These are phyloP conservation scores for Meyerozyma elateridarum DNA, from an alignment of 1,139 yeast genomes.

Conservation along the genomic window DNA sequence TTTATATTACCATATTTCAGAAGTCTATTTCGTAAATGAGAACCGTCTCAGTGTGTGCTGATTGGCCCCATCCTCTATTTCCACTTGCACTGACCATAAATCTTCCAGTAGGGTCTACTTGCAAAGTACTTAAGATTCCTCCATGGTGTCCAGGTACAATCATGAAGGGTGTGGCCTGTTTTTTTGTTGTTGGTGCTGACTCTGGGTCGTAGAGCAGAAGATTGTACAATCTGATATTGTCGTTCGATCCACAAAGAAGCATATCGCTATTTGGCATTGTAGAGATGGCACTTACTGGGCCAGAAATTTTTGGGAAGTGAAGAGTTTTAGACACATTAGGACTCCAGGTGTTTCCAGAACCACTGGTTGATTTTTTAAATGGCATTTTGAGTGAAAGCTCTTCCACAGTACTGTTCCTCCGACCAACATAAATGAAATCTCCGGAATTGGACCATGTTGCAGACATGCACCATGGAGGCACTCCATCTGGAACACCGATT, in stretches of 20 bases:
- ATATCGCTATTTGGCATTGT: slow-evolving; percentile 81
- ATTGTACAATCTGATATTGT: slow-evolving; percentile 83
- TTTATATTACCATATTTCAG: slow-evolving; percentile 14
- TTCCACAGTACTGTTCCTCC: slow-evolving; percentile 86
- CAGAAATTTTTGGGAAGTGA: slow-evolving; percentile 82
- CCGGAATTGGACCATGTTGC: slow-evolving; percentile 90
- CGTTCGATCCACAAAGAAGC: slow-evolving; percentile 82
- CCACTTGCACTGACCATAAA: slow-evolving; percentile 92
- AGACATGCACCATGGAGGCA: slow-evolving; percentile 96
- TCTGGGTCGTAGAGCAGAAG: slow-evolving; percentile 48
- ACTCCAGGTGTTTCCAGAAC: slow-evolving; percentile 18
- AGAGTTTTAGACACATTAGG: slow-evolving; percentile 55
- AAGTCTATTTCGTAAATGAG: slow-evolving; percentile 70
- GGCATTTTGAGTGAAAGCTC: slow-evolving; percentile 74
- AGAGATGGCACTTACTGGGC: slow-evolving; percentile 80
- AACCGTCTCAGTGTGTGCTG: slow-evolving; percentile 71
- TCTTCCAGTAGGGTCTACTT: slow-evolving; percentile 81
- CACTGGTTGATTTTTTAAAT: slow-evolving; percentile 20
- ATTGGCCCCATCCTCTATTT: slow-evolving; percentile 89
- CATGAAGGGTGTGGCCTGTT: slow-evolving; percentile 52
- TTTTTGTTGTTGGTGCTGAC: slow-evolving; percentile 17
- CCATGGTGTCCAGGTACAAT: slow-evolving; percentile 63
- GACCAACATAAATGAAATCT: slow-evolving; percentile 71
- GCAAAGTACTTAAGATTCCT: slow-evolving; percentile 51
- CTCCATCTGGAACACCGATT: slow-evolving; percentile 56